Conservation (phyloP, 805 yeast genomes). For the Nakazawaea holstii region DNA sequence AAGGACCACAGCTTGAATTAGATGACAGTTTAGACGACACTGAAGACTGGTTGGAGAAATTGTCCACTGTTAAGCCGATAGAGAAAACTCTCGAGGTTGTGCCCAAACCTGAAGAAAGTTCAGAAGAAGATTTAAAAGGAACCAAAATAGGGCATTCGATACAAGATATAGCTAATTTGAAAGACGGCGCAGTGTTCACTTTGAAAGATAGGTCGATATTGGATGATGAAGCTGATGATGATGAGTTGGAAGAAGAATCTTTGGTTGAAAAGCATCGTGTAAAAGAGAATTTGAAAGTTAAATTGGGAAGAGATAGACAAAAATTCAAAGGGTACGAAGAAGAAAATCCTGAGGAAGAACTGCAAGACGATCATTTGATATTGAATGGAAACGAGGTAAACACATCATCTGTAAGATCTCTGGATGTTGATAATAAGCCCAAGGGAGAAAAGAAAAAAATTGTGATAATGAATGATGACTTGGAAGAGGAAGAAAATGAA, state of each 20-base stretch:
- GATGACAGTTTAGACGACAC: constrained; percentile 25
- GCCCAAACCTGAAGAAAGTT: constrained; percentile 14
- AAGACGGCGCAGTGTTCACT: constrained; percentile 46
- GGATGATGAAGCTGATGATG: constrained; percentile 28
- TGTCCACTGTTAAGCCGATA: constrained; percentile 20
- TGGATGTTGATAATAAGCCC: not conserved
- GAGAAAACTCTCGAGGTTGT: constrained; percentile 5
- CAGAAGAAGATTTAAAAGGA: constrained; percentile 26
- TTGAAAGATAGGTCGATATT: constrained; percentile 43
- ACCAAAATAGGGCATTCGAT: constrained; percentile 40
- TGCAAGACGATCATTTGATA: constrained; percentile 18
- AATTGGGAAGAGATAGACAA: constrained; percentile 18
- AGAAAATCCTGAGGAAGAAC: constrained; percentile 17
- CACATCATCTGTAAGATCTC: not conserved
- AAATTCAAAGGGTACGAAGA: constrained; percentile 21
- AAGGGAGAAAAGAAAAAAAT: constrained; percentile 5
- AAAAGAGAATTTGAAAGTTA: constrained; percentile 19
- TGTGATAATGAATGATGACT: constrained; percentile 7
- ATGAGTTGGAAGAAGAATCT: constrained; percentile 36
- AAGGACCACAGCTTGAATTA: constrained; percentile 20
- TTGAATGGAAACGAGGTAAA: constrained; percentile 18
- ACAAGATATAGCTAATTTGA: constrained; percentile 30
- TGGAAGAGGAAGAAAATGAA: not conserved
- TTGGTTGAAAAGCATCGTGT: constrained; percentile 26
- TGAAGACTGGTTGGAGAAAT: constrained; percentile 36